Conservation (phyloP, 2,329 filamentous ascomycete genomes). For the Aureobasidium mangrovei region DNA sequence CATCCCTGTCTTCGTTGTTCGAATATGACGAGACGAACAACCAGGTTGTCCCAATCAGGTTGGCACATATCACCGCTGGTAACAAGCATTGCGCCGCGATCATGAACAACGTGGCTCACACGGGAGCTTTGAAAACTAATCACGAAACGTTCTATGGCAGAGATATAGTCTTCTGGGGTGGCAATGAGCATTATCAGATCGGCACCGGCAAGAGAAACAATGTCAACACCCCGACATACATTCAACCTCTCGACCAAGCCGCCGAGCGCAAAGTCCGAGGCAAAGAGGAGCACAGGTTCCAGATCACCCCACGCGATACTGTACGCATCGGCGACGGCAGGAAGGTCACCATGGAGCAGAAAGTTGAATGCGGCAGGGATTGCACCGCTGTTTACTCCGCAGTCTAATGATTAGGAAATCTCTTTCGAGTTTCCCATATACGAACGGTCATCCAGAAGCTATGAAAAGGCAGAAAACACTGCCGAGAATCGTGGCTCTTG, state of each 20-base stretch:
- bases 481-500: not conserved
- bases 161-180: constrained; percentile 88
- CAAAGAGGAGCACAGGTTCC: constrained; percentile 63
- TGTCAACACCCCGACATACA: constrained; percentile 63
- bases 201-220: constrained; percentile 87
- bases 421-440: not conserved
- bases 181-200: constrained; percentile 88
- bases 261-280: constrained; percentile 53
- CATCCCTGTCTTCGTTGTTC: constrained; percentile 69
- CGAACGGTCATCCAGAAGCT: not conserved
- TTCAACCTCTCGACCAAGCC: constrained; percentile 62
- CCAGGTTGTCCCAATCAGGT: constrained; percentile 64
- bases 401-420: constrained; percentile 28
- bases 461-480: too few species aligned
- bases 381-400: constrained; percentile 77
- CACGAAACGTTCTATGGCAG: constrained; percentile 81
- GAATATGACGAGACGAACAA: constrained; percentile 75
- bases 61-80: constrained; percentile 65
- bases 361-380: constrained; percentile 74
- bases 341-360: constrained; percentile 71
- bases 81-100: constrained; percentile 72
- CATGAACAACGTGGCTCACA: constrained; percentile 64
- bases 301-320: constrained; percentile 69
- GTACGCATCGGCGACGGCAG: constrained; percentile 57
- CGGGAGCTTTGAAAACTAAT: constrained; percentile 42